Percentiles rank a stretch among this genome's conserved stretches.
Evolutionary conservation across 2,329 filamentous ascomycete genomes (phyloP).

Genomic region (Penicillium sp.): DNA sequence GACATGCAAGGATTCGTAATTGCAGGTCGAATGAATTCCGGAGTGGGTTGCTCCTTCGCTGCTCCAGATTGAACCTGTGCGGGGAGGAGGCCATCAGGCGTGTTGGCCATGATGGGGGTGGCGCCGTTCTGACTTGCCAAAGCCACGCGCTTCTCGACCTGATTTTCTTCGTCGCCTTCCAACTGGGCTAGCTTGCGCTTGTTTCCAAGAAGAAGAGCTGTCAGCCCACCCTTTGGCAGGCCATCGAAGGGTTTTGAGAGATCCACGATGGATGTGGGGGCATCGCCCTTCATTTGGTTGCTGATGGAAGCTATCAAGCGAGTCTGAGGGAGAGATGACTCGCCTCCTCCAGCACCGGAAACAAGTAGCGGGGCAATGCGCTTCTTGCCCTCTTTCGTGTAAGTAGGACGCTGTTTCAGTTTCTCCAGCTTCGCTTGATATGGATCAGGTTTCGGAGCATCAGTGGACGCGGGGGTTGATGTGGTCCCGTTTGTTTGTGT

Average conservation of each 20-base stretch:
- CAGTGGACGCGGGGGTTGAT: conserved; percentile 36
- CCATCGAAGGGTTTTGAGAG: conserved; percentile 93
- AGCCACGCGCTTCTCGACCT: conserved; percentile 63
- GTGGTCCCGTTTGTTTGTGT: conserved; percentile 42
- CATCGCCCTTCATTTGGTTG: conserved; percentile 68
- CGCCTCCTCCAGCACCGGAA: conserved; percentile 82
- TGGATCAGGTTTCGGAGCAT: conserved; percentile 53
- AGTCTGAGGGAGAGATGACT: conserved; percentile 86
- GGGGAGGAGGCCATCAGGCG: conserved; percentile 75
- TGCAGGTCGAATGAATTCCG: conserved; percentile 85
- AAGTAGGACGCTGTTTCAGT: conserved; percentile 88
- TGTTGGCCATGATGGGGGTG: conserved; percentile 75
- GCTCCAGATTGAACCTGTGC: conserved; percentile 68
- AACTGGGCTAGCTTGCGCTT: conserved; percentile 79
- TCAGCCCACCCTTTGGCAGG: conserved; percentile 84
- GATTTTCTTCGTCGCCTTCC: conserved; percentile 75
- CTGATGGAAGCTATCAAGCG: conserved; percentile 80
- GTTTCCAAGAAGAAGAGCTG: conserved; percentile 85
- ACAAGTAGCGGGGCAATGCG: conserved; percentile 89
- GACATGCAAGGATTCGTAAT: conserved; percentile 81
- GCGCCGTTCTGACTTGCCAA: conserved; percentile 68
- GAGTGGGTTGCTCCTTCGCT: conserved; percentile 67
- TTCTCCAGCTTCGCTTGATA: conserved; percentile 65
- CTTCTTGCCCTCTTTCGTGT: conserved; percentile 97
- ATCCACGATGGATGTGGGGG: conserved; percentile 82